A percentile compares a stretch with the other conserved stretches of the same genome.
phyloP scores from a whole-genome alignment of 441 rosid species.

The Cnidoscolus chayamansa region DNA sequence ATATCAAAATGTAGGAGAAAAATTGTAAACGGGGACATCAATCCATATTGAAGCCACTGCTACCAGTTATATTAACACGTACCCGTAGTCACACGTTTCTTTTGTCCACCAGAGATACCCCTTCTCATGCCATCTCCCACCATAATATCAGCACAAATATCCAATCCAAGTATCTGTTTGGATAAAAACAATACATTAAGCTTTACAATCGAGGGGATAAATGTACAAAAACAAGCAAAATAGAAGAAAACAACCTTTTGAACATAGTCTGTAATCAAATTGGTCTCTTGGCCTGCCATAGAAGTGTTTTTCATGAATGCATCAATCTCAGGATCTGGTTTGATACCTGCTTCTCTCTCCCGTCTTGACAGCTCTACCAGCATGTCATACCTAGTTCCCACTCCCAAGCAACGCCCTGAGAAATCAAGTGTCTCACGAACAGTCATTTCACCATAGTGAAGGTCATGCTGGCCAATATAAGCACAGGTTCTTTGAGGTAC shows the following conservation, averaged over 20 bases:
- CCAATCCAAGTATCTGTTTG: constrained; percentile 54
- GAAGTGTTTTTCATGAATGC: constrained; percentile 83
- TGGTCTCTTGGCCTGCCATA: constrained; percentile 62
- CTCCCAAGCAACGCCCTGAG: constrained; percentile 79
- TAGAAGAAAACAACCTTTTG: constrained; percentile 51
- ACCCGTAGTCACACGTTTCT: constrained; percentile 69
- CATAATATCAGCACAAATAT: constrained; percentile 55
- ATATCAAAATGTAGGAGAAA: constrained; percentile 14
- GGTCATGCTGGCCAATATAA: constrained; percentile 73
- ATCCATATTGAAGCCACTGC: neutral
- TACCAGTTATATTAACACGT: constrained; percentile 1
- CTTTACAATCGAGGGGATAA: neutral
- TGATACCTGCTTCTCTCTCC: constrained; percentile 67
- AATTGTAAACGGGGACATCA: neutral
- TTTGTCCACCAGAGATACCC: constrained; percentile 74
- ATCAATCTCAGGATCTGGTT: constrained; percentile 74
- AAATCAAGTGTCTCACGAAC: constrained; percentile 76
- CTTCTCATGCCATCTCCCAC: constrained; percentile 71
- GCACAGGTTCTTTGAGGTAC: constrained; percentile 79
- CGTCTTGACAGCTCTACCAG: constrained; percentile 63
- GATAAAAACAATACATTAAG: neutral
- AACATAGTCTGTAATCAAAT: constrained; percentile 68
- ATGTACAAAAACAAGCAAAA: neutral
- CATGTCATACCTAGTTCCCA: constrained; percentile 64
- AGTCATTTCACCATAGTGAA: constrained; percentile 80